Base-by-base conservation (phyloP, 2,329 filamentous ascomycete species). In the Cyclaneusma minus region DNA sequence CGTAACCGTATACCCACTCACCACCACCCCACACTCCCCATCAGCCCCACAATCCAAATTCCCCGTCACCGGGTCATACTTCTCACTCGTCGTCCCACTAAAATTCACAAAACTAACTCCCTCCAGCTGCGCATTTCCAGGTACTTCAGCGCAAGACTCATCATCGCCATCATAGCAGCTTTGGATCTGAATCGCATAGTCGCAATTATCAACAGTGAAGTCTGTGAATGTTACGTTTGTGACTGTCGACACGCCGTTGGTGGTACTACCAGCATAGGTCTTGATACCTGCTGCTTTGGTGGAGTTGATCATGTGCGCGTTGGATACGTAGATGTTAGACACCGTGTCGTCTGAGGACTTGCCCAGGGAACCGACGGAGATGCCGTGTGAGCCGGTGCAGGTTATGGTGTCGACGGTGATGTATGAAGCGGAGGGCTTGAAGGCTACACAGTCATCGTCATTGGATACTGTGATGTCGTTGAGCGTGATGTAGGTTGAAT, bases 271-370 rank as follows among this genome's bases (percentile, higher is more conserved):
- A 0, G 54, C 54, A 30, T 60, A 60, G 3, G 52, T 42, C 36
- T 61, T 62, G 35, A 62, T 60, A 0, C 58, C 57, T 1, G 46
- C 53, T 2, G 57, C 57, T 32, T 61, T 60, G 16, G 49, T 51
- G 2, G 48, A 55, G 13, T 45, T 39, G 14, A 52, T 42, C 54
- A 60, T 57, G 5, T 35, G 48, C 2, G 50, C 52, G 6, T 48
- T 45, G 8, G 42, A 42, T 13, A 59, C 52, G 18, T 54, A 51
- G 13, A 60, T 35, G 28, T 62, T 58, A 25, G 47, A 35, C 10
- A 62, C 58, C 0, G 42, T 45, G 31, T 61, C 56, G n/a, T 44
- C 40, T 5, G 39, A 40, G 6, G 38, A 39, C 20, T 50, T 50
- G 0, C 57, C 59, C 5, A 62, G 41, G 3, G 52, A 58, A 4